phyloP scores from a whole-genome alignment of 148 eudicot species.

The Heliamphora exappendiculata region DNA sequence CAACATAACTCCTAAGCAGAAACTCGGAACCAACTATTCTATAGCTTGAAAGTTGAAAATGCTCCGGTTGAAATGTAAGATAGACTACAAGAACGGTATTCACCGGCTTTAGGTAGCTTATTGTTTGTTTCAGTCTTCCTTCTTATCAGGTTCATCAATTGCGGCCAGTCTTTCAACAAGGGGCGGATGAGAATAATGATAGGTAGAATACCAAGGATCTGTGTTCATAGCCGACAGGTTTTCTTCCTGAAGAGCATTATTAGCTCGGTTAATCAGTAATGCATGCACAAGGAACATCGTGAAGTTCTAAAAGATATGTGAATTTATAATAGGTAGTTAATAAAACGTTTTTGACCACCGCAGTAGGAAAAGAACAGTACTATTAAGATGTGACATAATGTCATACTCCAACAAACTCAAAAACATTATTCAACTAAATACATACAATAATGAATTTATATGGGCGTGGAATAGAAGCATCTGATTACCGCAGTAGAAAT shows the following conservation, averaged over 20 bases:
- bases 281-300: neutral
- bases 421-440: no score
- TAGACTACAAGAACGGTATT: neutral
- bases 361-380: neutral
- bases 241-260: slow-evolving; percentile 64
- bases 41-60: neutral
- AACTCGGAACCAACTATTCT: neutral
- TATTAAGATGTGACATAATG: neutral
- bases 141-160: slow-evolving; percentile 64
- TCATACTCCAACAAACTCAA: neutral
- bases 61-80: neutral
- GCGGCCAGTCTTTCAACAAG: slow-evolving; percentile 89
- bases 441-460: neutral
- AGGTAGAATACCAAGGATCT: slow-evolving; percentile 97
- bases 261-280: neutral
- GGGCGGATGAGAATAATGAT: slow-evolving; percentile 96
- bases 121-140: slow-evolving; percentile 38
- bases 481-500: neutral
- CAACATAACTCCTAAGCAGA: neutral
- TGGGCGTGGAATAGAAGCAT: neutral
- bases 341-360: neutral
- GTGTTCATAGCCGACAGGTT: slow-evolving; percentile 94
- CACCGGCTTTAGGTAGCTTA: neutral
- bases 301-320: neutral
- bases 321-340: neutral